Evolutionary conservation across 2,329 filamentous ascomycete genomes (phyloP), one percentile per base, ranked within the genome.

Genomic region (Golovinomyces cichoracearum): DNA sequence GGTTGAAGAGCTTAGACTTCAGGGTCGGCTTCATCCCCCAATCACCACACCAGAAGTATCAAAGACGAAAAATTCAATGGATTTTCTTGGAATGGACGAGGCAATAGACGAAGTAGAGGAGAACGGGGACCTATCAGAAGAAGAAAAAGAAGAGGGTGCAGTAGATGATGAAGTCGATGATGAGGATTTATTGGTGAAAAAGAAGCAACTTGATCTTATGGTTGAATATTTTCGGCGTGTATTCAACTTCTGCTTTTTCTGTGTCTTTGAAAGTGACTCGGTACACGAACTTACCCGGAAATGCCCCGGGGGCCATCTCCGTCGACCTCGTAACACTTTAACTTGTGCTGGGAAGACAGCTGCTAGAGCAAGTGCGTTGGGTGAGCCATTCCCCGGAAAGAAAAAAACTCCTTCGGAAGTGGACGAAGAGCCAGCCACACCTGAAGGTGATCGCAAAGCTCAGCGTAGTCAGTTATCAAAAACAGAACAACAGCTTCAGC

Each of bases 161-260:
- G 65, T 69, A 45, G 72, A 84, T 51, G 83, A 90, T 48, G 88
- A 94, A 53, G 71, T 78, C 29, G 88, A 98, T 56, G 84, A 93
- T 57, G 84, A 93, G 59, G 84, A 94, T 37, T 68, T 94, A 35
- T 63, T 94, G 49, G 73, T 78, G 37, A 90, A 93, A 70, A 95
- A 95, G 73, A 95, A 98, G 69, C 86, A 90, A 59, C 74, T 98
- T 46, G 90, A 98, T 64, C 70, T 98, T 31, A 72, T 93, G 63
- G 90, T 95, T 48, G 90, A 98, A 65, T 98, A 98, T 62, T 72
- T 98, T 51, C 84, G 90, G 48, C 79, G 90, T 15, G 90, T 98
- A 48, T 93, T 92, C 71, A 94, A 90, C 65, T 95, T 98, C 66
- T 98, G 90, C 68, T 94, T 98, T 69, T 98, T 95, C 68, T 98